Evolutionary conservation across 345 rosid genomes (phyloP), one percentile per base, ranked within the genome.

Genomic region (Pugionium cornutum): DNA sequence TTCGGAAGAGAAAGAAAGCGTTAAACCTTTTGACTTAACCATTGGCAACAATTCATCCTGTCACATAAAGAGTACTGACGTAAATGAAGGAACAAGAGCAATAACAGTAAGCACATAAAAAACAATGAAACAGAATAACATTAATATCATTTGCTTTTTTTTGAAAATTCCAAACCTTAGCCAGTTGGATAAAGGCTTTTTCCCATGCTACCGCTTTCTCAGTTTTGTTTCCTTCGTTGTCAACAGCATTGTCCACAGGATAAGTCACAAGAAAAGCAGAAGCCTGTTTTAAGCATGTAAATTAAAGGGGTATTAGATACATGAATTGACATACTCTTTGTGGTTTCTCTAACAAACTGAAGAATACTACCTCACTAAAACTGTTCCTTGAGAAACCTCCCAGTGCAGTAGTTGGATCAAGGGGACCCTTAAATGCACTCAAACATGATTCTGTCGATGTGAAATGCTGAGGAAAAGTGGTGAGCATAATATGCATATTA

Each of bases 401-500:
- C 70, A 92, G 65, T 54, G 88, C 85, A 65, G 96, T 87, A 76
- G 83, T 88, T 79, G 98, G 98, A 82, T 92, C 97, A 55, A 92
- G 87, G 9, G 98, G 98, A 39, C 84, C 98, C 77, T 92, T 92
- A 77, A 88, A 92, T 49, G 98, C 96, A 74, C 98, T 88, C 88
- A 84, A 67, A 76, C 98, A 92, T 58, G 81, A 49, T 7, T 89
- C 98, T 53, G 96, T 81, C 56, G 98, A 84, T 67, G 94, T 84
- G 79, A 75, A 92, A 75, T 94, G 97, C 99, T 94, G 82, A 75
- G 67, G 75, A 53, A 69, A 77, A 55, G 57, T 37, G 53, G 37
- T 53, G 29, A 40, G 40, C 41, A 52, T 33, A 54, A 61, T 9
- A 58, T 30, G 35, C 30, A 9, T 41, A 63, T 39, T 47, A 41